Percentiles rank a stretch among this genome's conserved stretches.
These are phyloP conservation scores for Macadamia integrifolia DNA, from an alignment of 164 flowering plant genomes.

Conservation along the genomic window DNA sequence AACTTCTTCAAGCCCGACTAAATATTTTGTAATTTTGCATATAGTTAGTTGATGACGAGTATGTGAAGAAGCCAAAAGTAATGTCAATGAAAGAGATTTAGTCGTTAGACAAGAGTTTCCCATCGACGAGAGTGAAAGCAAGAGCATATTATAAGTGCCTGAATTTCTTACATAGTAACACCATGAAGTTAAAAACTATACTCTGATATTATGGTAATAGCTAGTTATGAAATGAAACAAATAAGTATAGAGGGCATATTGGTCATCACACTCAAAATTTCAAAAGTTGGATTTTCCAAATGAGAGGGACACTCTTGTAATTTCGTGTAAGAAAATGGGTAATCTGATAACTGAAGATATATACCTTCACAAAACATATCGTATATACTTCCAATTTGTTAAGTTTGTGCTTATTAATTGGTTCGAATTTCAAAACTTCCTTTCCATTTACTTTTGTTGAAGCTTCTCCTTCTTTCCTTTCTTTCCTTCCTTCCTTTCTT, in stretches of 20 bases:
- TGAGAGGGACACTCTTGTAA: background rate
- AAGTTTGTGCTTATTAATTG: constrained; percentile 18
- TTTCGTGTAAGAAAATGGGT: constrained; percentile 6
- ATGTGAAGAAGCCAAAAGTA: no score
- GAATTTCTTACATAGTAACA: no score
- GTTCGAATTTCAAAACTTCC: constrained; percentile 37
- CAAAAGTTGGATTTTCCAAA: background rate
- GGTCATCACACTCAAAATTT: background rate
- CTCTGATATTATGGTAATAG: no score
- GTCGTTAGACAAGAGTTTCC: no score
- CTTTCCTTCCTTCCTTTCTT: constrained; percentile 1
- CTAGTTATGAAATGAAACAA: no score
- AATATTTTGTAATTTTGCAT: no score
- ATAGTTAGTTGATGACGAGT: no score
- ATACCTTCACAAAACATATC: constrained; percentile 9
- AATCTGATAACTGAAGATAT: constrained; percentile 7
- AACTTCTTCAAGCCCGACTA: no score
- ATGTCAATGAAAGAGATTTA: no score
- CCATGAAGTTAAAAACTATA: no score
- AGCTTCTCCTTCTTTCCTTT: constrained; percentile 25
- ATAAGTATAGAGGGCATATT: background rate
- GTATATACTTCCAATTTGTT: constrained; percentile 17
- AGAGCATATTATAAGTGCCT: no score
- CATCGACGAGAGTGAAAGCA: no score
- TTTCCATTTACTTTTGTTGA: constrained; percentile 34